Conservation (phyloP, 1,284 basidiomycete species). For the Cutaneotrichosporon sp. region DNA sequence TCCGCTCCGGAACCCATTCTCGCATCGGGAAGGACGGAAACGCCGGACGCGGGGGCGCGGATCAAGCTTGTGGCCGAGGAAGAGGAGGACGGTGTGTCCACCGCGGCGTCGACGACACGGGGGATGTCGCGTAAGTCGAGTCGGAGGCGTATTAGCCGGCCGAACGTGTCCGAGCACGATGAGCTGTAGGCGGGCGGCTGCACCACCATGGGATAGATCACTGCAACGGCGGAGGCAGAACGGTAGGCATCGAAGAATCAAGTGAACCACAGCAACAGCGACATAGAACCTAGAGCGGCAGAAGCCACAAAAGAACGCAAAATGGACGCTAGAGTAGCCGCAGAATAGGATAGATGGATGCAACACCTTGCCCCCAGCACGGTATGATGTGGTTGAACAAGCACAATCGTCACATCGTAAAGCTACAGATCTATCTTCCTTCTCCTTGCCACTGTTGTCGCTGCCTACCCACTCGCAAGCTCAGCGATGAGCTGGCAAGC, state of each 20-base stretch:
- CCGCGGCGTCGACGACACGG: background rate
- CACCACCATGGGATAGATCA: too few species aligned
- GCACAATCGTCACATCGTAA: background rate
- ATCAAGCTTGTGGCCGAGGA: background rate
- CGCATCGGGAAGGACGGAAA: background rate
- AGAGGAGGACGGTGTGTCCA: background rate
- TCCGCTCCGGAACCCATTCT: background rate
- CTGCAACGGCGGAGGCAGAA: too few species aligned
- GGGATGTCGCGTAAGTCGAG: background rate
- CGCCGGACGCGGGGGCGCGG: background rate
- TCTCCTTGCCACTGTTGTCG: background rate
- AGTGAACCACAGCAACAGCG: too few species aligned
- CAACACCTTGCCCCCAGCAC: too few species aligned
- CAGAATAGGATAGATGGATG: too few species aligned
- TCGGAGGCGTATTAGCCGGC: background rate
- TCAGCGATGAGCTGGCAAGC: slow-evolving; percentile 62
- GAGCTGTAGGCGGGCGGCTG: background rate
- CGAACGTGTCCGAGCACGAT: background rate
- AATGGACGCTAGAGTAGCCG: too few species aligned
- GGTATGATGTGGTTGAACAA: too few species aligned
- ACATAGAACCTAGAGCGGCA: too few species aligned
- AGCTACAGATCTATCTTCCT: slow-evolving; percentile 1
- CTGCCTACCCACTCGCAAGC: slow-evolving; percentile 36
- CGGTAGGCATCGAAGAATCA: too few species aligned
- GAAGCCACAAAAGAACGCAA: too few species aligned